Base-by-base conservation (phyloP, 768 basidiomycete species). In the Mrakia hoshinonis region DNA sequence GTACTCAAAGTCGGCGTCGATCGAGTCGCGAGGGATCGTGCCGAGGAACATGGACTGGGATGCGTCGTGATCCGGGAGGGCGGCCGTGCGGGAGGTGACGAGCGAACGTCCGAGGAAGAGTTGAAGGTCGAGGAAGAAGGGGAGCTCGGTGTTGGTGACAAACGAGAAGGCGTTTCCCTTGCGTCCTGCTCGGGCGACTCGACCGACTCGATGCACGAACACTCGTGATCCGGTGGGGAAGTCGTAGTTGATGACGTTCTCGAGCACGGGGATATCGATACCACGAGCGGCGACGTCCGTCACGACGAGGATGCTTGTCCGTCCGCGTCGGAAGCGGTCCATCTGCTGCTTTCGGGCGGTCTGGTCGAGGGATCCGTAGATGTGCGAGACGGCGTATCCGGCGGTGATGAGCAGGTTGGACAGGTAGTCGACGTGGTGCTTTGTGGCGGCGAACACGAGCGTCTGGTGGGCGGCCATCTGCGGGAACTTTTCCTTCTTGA, bases 271-370 rank as follows among this genome's bases (percentile, higher is more conserved):
- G 43, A 99, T 94, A 81, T 99, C 96, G 75, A 99, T 92, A 76
- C 96, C 96, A 75, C 96, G 89, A 18, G 96, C 96, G 24, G 96
- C 96, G 49, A 99, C 92, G 77, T 99, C 96, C 0, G 96, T 99
- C 52, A 98, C 96, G 46, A 98, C 93, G 31, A 99, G 83, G 60
- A 99, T 84, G 74, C 83, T 89, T 0, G 92, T 90, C 38, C 82
- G 78, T 0, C 90, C 89, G 15, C 85, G 83, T 29, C 93, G 87
- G 81, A 99, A 99, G 72, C 86, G 85, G 72, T 90, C 88, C 88
- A 99, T 92, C 76, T 97, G 93, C 73, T 85, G 85, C 36, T 87
- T 86, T 69, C 96, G 89, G 1, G 94, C 93, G 3, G 85, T 81
- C 79, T 99, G 96, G 76, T 96, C 94, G 47, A 99, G 85, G 9